Base-by-base conservation (phyloP, 768 basidiomycete genomes). In the Amanita polypyramis region DNA sequence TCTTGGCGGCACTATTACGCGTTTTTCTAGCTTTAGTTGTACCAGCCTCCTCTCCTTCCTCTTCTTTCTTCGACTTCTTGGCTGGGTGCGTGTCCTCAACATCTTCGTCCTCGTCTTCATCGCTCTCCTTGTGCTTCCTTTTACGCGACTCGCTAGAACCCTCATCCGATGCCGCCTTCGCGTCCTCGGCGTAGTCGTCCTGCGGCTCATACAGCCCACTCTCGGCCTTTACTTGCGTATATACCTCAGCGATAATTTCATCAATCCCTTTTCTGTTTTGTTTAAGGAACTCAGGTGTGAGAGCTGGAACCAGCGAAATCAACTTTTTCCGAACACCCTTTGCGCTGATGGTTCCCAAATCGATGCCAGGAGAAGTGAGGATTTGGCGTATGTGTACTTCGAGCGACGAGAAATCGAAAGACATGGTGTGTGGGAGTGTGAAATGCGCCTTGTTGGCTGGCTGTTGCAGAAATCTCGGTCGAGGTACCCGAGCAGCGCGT, bases 301-400 rank as follows among this genome's bases (percentile, higher is more conserved):
- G 59, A 15, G 71, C 63, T 7, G 75, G 62, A 62, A 79, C 72
- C 51, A 67, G 46, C 51, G 76, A 77, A 49, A 69, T 56, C 52
- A 92, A 68, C 60, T 80, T 76, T 59, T 83, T 84, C 54, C 93
- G 79, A 56, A 96, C 90, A 65, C 80, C 81, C 68, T 90, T 95
- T 39, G 91, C 92, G 60, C 81, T 86, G 64, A 92, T 87, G 39
- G 82, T 85, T 39, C 70, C 52, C 57, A 92, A 73, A 70, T 92
- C 85, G 40, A 77, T 82, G 40, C 78, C 81, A 2, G 89, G 89
- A 15, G 82, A 81, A 25, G 77, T 72, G 44, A 92, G 77, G 61
- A 92, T 87, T 50, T 70, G 66, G 54, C 70, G 72, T 59, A 92
- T 82, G 51, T 68, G 72, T 10, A 74, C 71, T 62, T 80, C 75